Evolutionary conservation across 2,329 filamentous ascomycete genomes (phyloP).

Genomic region (Fusarium foetens): DNA sequence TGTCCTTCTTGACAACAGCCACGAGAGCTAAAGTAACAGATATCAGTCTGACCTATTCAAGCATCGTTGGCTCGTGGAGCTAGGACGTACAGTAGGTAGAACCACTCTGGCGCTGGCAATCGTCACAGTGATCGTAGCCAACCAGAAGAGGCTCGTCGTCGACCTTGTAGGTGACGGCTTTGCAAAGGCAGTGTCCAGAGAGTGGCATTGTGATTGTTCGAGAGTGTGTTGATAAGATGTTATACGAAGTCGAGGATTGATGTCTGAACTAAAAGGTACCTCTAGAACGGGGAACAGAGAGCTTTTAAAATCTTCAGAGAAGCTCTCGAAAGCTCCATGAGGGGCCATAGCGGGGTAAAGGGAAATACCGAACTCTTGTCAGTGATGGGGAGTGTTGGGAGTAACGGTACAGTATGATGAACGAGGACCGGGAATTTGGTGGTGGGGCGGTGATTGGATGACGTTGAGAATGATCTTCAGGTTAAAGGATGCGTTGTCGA

Average conservation of each 20-base stretch:
- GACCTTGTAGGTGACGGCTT: conserved; percentile 74
- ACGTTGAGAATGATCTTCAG: conserved; percentile 40
- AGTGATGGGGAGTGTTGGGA: conserved; percentile 25
- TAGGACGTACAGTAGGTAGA: conserved; percentile 72
- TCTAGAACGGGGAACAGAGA: background rate
- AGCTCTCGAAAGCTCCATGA: conserved; percentile 40
- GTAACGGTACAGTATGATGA: conserved; percentile 25
- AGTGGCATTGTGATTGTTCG: conserved; percentile 65
- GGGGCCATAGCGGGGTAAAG: conserved; percentile 45
- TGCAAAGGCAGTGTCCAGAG: conserved; percentile 76
- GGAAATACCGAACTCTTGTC: conserved; percentile 32
- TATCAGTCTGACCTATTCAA: conserved; percentile 7
- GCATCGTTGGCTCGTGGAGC: background rate
- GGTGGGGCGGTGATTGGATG: conserved; percentile 46
- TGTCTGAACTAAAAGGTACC: background rate
- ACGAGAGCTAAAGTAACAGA: conserved; percentile 65
- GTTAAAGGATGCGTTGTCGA: conserved; percentile 15
- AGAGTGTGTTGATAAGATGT: background rate
- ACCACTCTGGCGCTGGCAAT: conserved; percentile 76
- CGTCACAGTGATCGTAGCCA: conserved; percentile 77
- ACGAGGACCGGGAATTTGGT: conserved; percentile 29
- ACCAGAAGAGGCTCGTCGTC: conserved; percentile 64
- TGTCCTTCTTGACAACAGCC: conserved; percentile 72
- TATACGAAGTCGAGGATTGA: conserved; percentile 9
- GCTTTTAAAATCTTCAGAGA: conserved; percentile 23